Evolutionary conservation across 73 alveolate genomes (phyloP), one percentile per base, ranked within the genome.

Genomic region (Effrenium voratum): DNA sequence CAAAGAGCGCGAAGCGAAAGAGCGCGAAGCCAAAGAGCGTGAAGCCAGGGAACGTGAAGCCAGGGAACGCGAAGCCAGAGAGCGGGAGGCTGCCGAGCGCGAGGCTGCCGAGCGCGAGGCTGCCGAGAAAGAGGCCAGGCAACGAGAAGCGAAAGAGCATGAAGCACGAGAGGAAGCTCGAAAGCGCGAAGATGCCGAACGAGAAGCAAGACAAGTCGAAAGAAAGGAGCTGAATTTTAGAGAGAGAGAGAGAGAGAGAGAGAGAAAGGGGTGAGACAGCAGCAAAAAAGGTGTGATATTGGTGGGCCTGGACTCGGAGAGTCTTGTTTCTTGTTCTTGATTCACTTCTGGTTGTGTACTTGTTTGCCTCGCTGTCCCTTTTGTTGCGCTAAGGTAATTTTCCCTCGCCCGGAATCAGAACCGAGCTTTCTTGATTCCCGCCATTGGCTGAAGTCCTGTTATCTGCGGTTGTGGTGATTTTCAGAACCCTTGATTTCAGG

Each of bases 1-100:
- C 43, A 76, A 76, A 19, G 91, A 80, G 46, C 70, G 90, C 5
- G 60, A 76, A 76, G 87, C 87, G 41, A 76, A 76, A 28, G 87
- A 76, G 22, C 87, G 87, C 40, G 91, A 80, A 80, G 91, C 32
- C 47, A 46, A 22, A 15, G 91, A 80, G 28, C 55, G 60, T 24
- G 68, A 79, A 79, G 90, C 90, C 30, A 38, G 43, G 22, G 87
- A 38, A 76, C 55, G 90, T 3, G 91, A 80, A 80, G 70, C 47
- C 5, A 8, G 32, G 8, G 70, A 44, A 16, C 38, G 49, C 30
- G 75, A 81, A 81, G 92, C 92, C 36, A 82, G 15, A 26, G 92
- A 82, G 34, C 47, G 50, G 26, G 92, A 82, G 34, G 92, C 92
- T 5, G 24, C 34, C 5, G 92, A 81, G n/a, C 92, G 75, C 8